Conservation (phyloP, 768 basidiomycete genomes). For the Auriscalpium orientale region DNA sequence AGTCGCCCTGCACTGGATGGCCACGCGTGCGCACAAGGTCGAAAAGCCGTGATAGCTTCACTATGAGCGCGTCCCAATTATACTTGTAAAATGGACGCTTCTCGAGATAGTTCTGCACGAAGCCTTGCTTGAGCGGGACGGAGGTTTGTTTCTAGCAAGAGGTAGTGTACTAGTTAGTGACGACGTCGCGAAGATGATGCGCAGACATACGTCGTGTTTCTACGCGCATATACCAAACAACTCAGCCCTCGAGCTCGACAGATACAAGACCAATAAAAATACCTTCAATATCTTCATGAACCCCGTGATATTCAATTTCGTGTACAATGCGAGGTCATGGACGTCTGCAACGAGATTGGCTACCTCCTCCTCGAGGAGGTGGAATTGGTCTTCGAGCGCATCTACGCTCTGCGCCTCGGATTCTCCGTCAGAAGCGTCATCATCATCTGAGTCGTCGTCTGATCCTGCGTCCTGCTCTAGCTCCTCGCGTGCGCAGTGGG, state of each 20-base stretch:
- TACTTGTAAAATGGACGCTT: conserved; percentile 95
- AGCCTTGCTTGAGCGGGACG: conserved; percentile 72
- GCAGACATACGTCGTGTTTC: conserved; percentile 82
- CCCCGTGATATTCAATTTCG: conserved; percentile 96
- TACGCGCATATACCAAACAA: conserved; percentile 21
- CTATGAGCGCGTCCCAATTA: conserved; percentile 92
- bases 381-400: conserved; percentile 80
- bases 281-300: conserved; percentile 98
- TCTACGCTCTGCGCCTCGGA: conserved; percentile 52
- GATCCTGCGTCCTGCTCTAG: conserved; percentile 52
- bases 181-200: too few relatives aligned
- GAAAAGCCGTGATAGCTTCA: conserved; percentile 91
- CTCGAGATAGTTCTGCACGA: conserved; percentile 87
- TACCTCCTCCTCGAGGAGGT: conserved; percentile 86
- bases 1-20: conserved; percentile 89
- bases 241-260: background rate
- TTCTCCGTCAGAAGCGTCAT: conserved; percentile 38
- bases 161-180: background rate
- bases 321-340: conserved; percentile 86
- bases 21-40: conserved; percentile 93
- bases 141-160: conserved; percentile 81
- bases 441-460: conserved; percentile 49
- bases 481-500: conserved; percentile 35
- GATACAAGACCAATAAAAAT: conserved; percentile 7
- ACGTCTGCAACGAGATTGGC: conserved; percentile 91